phyloP scores from a whole-genome alignment of 352 stramenopile genomes.

The Phytophthora pisi region DNA sequence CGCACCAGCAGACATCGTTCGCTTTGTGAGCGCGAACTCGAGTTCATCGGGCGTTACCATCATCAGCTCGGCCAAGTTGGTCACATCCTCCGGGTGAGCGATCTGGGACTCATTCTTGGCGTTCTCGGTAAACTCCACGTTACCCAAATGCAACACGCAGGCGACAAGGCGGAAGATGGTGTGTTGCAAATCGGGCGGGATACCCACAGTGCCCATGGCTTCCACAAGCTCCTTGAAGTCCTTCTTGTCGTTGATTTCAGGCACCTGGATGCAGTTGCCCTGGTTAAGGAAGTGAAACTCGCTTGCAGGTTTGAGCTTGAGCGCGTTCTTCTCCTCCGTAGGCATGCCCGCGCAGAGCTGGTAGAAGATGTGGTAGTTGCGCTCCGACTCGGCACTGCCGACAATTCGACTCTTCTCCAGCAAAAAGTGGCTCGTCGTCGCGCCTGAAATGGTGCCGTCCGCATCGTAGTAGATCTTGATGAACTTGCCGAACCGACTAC shows the following conservation, averaged over 20 bases:
- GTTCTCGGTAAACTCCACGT: slow-evolving; percentile 93
- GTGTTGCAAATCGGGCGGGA: slow-evolving; percentile 89
- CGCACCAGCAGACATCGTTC: slow-evolving; percentile 87
- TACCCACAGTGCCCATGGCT: slow-evolving; percentile 93
- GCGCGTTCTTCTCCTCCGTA: slow-evolving; percentile 63
- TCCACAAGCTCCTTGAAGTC: slow-evolving; percentile 94
- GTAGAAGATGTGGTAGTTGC: slow-evolving; percentile 99
- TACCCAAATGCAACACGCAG: slow-evolving; percentile 97
- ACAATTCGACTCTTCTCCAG: slow-evolving; percentile 98
- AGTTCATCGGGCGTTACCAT: slow-evolving; percentile 85
- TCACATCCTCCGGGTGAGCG: slow-evolving; percentile 65
- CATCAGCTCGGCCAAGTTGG: slow-evolving; percentile 81
- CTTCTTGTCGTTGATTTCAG: slow-evolving; percentile 95
- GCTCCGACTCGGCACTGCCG: slow-evolving; percentile 91
- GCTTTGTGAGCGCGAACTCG: slow-evolving; percentile 90
- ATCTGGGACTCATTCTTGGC: slow-evolving; percentile 84
- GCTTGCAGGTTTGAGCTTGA: slow-evolving; percentile 87
- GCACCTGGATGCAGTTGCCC: slow-evolving; percentile 91
- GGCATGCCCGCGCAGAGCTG: slow-evolving; percentile 91
- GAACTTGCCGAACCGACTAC: slow-evolving; percentile 96
- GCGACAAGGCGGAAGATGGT: slow-evolving; percentile 96
- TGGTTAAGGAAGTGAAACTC: slow-evolving; percentile 96
- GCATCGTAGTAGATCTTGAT: slow-evolving; percentile 95
- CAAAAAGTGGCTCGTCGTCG: slow-evolving; percentile 97
- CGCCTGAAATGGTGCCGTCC: slow-evolving; percentile 91